A percentile compares a stretch with the other conserved stretches of the same genome.
Conservation (phyloP, 352 stramenopile genomes). For the Globisporangium emineosum region DNA sequence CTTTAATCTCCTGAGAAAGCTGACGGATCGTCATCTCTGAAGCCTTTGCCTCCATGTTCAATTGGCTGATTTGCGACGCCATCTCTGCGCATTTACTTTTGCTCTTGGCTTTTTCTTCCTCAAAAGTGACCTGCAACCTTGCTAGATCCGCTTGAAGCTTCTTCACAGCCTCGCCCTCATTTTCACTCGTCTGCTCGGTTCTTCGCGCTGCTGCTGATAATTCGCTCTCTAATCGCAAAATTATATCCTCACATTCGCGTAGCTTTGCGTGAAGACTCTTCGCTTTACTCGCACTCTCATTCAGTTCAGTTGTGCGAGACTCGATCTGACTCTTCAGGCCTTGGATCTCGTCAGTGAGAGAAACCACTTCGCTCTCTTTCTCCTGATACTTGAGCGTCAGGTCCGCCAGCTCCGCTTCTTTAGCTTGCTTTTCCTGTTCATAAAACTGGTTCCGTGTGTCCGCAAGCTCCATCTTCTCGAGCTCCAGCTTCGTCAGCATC, state of each 20-base stretch:
- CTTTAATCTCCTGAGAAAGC: constrained; percentile 6
- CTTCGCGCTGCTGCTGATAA: not conserved
- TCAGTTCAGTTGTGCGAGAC: constrained; percentile 24
- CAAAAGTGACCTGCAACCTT: not conserved
- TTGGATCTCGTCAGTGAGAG: constrained; percentile 25
- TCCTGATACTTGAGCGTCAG: constrained; percentile 24
- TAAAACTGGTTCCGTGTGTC: not conserved
- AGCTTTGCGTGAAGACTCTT: constrained; percentile 4
- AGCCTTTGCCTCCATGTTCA: not conserved
- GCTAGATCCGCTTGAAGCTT: not conserved
- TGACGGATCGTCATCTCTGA: constrained; percentile 4
- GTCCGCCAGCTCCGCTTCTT: constrained; percentile 12
- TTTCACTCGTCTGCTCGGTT: not conserved
- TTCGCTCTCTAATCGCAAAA: constrained; percentile 8
- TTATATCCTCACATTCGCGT: not conserved
- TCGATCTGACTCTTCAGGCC: constrained; percentile 25
- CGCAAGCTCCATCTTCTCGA: constrained; percentile 8
- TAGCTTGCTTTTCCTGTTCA: not conserved
- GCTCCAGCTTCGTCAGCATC: constrained; percentile 6
- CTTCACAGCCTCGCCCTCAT: not conserved
- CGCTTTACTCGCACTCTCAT: constrained; percentile 15
- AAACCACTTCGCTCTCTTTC: constrained; percentile 19
- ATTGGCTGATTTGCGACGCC: not conserved
- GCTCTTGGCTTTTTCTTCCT: not conserved
- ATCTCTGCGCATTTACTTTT: not conserved